These are phyloP conservation scores for Aspergillus bridgeri DNA, from an alignment of 495 filamentous ascomycete genomes.

Conservation along the genomic window DNA sequence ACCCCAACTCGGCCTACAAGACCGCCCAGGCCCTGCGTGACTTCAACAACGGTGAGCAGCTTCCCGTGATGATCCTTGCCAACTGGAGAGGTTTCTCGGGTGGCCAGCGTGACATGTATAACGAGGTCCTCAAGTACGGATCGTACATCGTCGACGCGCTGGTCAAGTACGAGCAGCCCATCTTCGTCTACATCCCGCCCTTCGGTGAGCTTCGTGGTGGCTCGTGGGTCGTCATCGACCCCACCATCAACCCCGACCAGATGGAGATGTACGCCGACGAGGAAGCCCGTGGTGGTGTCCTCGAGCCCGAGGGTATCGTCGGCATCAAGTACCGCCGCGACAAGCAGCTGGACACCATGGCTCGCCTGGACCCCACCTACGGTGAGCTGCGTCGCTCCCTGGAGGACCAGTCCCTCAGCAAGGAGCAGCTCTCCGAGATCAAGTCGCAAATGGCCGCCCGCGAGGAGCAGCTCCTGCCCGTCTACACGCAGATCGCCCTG, in stretches of 20 bases:
- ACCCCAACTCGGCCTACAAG: constrained; percentile 99
- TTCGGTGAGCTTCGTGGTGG: constrained; percentile 96
- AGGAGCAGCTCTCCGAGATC: constrained; percentile 69
- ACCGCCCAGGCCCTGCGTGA: constrained; percentile 97
- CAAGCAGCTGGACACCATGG: constrained; percentile 97
- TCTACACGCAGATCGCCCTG: constrained; percentile 88
- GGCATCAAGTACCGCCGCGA: constrained; percentile 98
- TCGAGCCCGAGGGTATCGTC: constrained; percentile 97
- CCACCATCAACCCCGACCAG: constrained; percentile 89
- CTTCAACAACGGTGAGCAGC: constrained; percentile 98
- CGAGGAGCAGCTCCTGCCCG: constrained; percentile 83
- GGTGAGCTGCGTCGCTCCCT: constrained; percentile 74
- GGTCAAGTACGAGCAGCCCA: constrained; percentile 96
- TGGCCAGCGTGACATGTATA: constrained; percentile 99
- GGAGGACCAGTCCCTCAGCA: constrained; percentile 60
- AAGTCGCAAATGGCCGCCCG: constrained; percentile 85
- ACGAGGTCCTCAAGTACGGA: constrained; percentile 98
- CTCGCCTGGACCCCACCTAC: constrained; percentile 82
- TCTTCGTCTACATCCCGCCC: constrained; percentile 98
- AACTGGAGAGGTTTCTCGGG: constrained; percentile 99
- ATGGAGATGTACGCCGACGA: constrained; percentile 99
- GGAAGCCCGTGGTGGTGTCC: constrained; percentile 90
- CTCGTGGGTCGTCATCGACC: constrained; percentile 98
- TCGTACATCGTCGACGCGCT: constrained; percentile 98
- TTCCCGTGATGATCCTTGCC: constrained; percentile 97